phyloP scores from a whole-genome alignment of 2,329 filamentous ascomycete genomes.

The Fusarium veterinarium region DNA sequence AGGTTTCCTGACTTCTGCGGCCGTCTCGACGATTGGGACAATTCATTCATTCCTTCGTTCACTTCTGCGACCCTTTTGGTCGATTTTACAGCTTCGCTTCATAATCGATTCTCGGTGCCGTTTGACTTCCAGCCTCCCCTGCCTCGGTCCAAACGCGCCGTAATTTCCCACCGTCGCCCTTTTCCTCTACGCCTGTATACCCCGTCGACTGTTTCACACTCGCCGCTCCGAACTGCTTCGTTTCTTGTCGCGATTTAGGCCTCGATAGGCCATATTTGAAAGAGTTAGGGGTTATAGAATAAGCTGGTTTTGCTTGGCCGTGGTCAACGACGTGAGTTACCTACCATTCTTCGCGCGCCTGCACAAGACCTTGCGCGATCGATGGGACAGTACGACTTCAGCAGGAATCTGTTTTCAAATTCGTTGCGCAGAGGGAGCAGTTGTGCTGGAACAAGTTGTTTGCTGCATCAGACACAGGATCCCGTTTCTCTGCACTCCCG shows the following conservation, averaged over 20 bases:
- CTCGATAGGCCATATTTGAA: constrained; percentile 43
- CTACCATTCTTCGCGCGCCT: constrained; percentile 22
- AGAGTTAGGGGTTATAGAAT: constrained; percentile 44
- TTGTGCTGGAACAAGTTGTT: neutral
- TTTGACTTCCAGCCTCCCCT: constrained; percentile 30
- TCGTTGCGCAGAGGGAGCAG: neutral
- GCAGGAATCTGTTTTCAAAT: neutral
- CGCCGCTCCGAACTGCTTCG: constrained; percentile 29
- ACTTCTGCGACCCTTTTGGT: constrained; percentile 19
- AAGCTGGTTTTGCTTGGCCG: constrained; percentile 36
- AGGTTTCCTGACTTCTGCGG: constrained; percentile 38
- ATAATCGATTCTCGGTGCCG: constrained; percentile 25
- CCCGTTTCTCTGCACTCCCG: neutral
- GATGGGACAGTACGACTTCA: constrained; percentile 4
- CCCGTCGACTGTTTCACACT: constrained; percentile 21
- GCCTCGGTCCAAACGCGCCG: constrained; percentile 33
- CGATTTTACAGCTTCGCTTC: constrained; percentile 25
- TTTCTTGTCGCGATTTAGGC: constrained; percentile 31
- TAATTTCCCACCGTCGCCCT: constrained; percentile 39
- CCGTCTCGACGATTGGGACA: constrained; percentile 28
- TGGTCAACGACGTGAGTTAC: constrained; percentile 44
- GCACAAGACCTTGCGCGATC: constrained; percentile 12
- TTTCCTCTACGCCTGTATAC: constrained; percentile 25
- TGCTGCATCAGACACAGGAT: neutral
- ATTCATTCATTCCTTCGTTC: constrained; percentile 29